Conservation (phyloP, 2,329 filamentous ascomycete genomes). For the Aspergillus hiratsukae region DNA sequence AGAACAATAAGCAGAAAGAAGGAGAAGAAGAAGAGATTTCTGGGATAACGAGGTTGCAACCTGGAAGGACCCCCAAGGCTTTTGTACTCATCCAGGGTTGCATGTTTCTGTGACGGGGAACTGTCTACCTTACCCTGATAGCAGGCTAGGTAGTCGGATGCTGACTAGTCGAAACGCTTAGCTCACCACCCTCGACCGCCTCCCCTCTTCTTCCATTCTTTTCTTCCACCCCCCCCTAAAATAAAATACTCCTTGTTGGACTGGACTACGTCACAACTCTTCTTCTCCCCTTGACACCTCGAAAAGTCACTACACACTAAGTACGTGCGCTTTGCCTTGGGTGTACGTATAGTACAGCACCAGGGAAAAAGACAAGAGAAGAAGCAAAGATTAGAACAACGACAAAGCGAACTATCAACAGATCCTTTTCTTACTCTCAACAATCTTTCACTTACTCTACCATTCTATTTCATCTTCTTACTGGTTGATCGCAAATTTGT, state of each 20-base stretch:
- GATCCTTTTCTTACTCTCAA: constrained; percentile 1
- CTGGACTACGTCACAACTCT: constrained; percentile 38
- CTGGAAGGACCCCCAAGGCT: constrained; percentile 12
- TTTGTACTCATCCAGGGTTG: constrained; percentile 22
- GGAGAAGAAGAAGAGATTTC: constrained; percentile 1
- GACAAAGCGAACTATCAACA: neutral
- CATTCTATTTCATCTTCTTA: constrained; percentile 8
- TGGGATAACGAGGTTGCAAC: constrained; percentile 11
- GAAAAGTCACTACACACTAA: neutral
- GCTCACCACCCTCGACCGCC: constrained; percentile 21
- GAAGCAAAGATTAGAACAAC: neutral
- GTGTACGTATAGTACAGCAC: neutral
- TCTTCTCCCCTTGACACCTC: constrained; percentile 19
- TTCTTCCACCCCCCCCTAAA: constrained; percentile 25
- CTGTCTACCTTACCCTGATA: neutral
- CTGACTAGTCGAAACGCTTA: constrained; percentile 8
- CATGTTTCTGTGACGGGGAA: constrained; percentile 9
- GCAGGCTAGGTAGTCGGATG: neutral
- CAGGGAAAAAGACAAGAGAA: neutral
- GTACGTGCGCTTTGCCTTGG: constrained; percentile 5
- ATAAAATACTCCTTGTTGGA: constrained; percentile 28
- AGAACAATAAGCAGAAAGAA: constrained; percentile 1
- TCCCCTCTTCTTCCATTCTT: constrained; percentile 17
- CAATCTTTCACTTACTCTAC: constrained; percentile 15
- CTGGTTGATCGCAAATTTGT: constrained; percentile 4